These are phyloP conservation scores for Taphrina wiesneri DNA, from an alignment of 1,139 yeast genomes.

Conservation along the genomic window DNA sequence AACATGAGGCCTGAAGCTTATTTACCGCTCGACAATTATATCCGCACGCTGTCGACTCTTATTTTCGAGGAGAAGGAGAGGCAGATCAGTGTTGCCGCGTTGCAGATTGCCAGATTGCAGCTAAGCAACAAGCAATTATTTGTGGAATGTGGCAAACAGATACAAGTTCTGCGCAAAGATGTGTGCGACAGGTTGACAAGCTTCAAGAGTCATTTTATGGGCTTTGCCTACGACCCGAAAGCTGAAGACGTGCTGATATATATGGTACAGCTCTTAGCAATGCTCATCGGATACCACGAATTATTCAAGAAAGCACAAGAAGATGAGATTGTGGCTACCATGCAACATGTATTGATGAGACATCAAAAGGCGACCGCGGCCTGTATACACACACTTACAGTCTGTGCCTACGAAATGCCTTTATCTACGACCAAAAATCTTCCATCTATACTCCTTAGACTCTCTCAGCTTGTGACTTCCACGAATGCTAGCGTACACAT, in stretches of 20 bases:
- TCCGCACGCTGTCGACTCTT: slow-evolving; percentile 41
- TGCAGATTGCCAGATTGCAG: slow-evolving; percentile 74
- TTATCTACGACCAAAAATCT: slow-evolving; percentile 67
- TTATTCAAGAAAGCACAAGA: slow-evolving; percentile 62
- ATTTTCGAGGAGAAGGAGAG: slow-evolving; percentile 53
- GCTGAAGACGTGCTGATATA: slow-evolving; percentile 69
- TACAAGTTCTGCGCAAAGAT: slow-evolving; percentile 53
- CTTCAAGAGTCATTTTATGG: slow-evolving; percentile 27
- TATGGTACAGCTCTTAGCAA: slow-evolving; percentile 54
- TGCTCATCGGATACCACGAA: slow-evolving; percentile 66
- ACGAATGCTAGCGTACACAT: slow-evolving; percentile 71
- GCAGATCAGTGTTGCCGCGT: slow-evolving; percentile 67
- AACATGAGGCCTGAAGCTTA: neutral
- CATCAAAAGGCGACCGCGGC: slow-evolving; percentile 74
- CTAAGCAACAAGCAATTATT: slow-evolving; percentile 64
- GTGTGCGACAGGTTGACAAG: slow-evolving; percentile 59
- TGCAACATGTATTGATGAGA: slow-evolving; percentile 65
- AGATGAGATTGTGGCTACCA: slow-evolving; percentile 66
- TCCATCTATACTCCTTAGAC: slow-evolving; percentile 62
- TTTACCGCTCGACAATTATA: neutral
- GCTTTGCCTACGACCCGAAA: slow-evolving; percentile 48
- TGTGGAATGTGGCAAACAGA: slow-evolving; percentile 50
- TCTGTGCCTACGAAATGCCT: slow-evolving; percentile 81
- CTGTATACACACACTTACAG: slow-evolving; percentile 70
- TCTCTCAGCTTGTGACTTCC: slow-evolving; percentile 74